These are phyloP conservation scores for Chlorencoelia australis DNA, from an alignment of 2,329 filamentous ascomycete species.

Conservation along the genomic window DNA sequence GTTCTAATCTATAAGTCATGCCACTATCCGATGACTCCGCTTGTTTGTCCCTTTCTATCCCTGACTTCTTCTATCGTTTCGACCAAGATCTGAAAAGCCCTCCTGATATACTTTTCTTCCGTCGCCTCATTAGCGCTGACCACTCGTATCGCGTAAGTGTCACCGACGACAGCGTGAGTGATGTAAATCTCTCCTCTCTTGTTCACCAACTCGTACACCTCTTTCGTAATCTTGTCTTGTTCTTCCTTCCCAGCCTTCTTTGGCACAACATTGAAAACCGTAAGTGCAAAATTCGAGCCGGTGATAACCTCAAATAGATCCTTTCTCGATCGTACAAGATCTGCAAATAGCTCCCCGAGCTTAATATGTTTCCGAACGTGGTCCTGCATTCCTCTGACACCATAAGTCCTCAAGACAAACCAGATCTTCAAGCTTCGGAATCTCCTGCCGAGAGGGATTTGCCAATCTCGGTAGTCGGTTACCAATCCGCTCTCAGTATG, in stretches of 20 bases:
- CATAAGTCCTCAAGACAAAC: constrained; percentile 84
- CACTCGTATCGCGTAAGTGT: constrained; percentile 69
- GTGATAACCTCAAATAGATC: constrained; percentile 73
- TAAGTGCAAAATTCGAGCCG: constrained; percentile 66
- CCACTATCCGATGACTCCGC: too few species aligned
- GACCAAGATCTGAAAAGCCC: constrained; percentile 66
- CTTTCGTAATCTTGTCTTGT: constrained; percentile 59
- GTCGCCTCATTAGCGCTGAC: constrained; percentile 62
- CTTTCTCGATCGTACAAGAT: constrained; percentile 42
- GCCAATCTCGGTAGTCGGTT: constrained; percentile 95
- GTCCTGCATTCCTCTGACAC: constrained; percentile 61
- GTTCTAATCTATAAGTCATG: too few species aligned
- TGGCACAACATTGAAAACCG: constrained; percentile 59
- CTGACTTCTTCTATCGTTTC: constrained; percentile 24
- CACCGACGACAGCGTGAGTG: constrained; percentile 65
- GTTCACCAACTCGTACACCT: constrained; percentile 68
- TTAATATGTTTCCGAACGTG: constrained; percentile 62
- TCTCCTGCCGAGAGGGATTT: constrained; percentile 81
- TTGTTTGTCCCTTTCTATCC: constrained; percentile 12
- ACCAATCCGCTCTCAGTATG: constrained; percentile 76
- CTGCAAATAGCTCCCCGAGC: constrained; percentile 61
- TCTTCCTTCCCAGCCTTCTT: constrained; percentile 33
- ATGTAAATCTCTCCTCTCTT: constrained; percentile 68
- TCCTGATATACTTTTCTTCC: constrained; percentile 61
- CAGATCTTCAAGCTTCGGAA: constrained; percentile 89